These are phyloP conservation scores for Misopates orontium DNA, from an alignment of 257 asterid species.

Conservation along the genomic window DNA sequence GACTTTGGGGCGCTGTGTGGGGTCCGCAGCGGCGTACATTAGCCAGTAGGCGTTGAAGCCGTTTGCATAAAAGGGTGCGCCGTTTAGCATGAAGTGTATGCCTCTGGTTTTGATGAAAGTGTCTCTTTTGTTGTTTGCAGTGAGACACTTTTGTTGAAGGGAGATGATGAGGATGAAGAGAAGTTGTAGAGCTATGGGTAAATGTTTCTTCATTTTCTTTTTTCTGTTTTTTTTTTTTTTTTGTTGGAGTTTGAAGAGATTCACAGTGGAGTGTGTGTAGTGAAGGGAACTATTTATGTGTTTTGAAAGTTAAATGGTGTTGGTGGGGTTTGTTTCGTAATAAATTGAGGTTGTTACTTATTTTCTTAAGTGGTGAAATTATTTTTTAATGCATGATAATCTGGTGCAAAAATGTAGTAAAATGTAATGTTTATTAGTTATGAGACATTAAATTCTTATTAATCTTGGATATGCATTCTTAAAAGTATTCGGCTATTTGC, in stretches of 20 bases:
- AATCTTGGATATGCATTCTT: too few species aligned
- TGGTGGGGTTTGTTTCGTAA: too few species aligned
- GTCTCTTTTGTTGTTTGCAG: constrained; percentile 37
- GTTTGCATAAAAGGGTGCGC: constrained; percentile 69
- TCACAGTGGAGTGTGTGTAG: too few species aligned
- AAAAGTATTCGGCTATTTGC: too few species aligned
- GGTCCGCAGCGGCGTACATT: constrained; percentile 80
- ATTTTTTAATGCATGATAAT: too few species aligned
- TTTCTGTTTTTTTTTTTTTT: background rate
- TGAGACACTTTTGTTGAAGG: constrained; percentile 43
- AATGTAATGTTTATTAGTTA: too few species aligned
- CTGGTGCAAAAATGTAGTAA: too few species aligned
- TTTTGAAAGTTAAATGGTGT: too few species aligned
- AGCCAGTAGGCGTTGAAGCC: constrained; percentile 98
- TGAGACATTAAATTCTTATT: too few species aligned
- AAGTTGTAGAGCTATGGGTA: constrained; percentile 23
- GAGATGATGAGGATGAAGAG: constrained; percentile 41
- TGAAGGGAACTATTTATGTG: too few species aligned
- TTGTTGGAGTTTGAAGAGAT: background rate
- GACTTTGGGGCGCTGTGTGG: constrained; percentile 65
- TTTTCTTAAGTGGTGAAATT: too few species aligned
- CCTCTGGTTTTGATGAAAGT: constrained; percentile 63
- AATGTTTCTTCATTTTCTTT: constrained; percentile 43
- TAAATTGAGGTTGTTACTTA: too few species aligned
- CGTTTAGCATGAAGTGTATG: constrained; percentile 65